A percentile compares a stretch with the other conserved stretches of the same genome.
Evolutionary conservation across 148 eudicot species (phyloP).

Genomic region (Pharnaceum exiguum): DNA sequence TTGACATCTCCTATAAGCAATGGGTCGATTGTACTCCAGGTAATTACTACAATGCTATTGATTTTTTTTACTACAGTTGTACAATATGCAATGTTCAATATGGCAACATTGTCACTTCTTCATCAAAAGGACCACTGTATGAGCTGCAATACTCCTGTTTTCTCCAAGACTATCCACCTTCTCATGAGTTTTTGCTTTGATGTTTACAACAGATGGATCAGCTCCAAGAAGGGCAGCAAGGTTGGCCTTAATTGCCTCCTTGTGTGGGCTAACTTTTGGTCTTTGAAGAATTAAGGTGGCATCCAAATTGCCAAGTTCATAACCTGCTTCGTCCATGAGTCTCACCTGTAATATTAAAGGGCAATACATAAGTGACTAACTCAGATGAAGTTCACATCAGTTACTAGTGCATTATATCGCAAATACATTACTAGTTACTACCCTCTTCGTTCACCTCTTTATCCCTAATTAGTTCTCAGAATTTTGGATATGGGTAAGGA

Average conservation of each 20-base stretch:
- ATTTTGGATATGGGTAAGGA: no score
- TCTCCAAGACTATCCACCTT: constrained; percentile 98
- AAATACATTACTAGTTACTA: no score
- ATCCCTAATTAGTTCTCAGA: no score
- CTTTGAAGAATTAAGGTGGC: constrained; percentile 88
- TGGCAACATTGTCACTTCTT: constrained; percentile 37
- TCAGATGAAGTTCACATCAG: background rate
- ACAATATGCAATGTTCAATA: background rate
- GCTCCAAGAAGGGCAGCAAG: constrained; percentile 77
- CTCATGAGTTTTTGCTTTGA: constrained; percentile 95
- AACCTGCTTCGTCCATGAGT: constrained; percentile 93
- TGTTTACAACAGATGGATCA: constrained; percentile 72
- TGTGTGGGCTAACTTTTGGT: constrained; percentile 91
- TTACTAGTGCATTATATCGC: no score
- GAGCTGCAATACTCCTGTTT: constrained; percentile 95
- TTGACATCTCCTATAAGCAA: no score
- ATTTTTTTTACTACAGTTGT: background rate
- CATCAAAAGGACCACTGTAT: constrained; percentile 83
- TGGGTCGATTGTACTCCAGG: background rate
- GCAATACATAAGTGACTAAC: constrained; percentile 8
- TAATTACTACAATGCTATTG: background rate
- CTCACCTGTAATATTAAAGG: constrained; percentile 54
- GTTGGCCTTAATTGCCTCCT: constrained; percentile 70
- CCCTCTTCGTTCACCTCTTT: no score
- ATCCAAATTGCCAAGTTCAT: constrained; percentile 88